Evolutionary conservation across 2,329 filamentous ascomycete species (phyloP).

Genomic region (Stagonosporopsis rhizophila): DNA sequence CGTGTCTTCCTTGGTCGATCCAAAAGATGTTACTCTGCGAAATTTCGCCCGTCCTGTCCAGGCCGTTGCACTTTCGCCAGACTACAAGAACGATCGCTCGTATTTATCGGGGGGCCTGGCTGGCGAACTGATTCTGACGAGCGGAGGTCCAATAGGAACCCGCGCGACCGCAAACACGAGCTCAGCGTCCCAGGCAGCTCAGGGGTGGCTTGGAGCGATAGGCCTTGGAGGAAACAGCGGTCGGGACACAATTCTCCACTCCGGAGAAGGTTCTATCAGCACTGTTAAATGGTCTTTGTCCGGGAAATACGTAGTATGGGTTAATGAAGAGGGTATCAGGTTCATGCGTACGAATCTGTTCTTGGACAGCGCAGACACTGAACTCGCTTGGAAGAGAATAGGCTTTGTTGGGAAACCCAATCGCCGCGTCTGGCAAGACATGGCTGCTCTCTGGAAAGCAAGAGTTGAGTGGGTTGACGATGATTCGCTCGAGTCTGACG

Average conservation of each 20-base stretch:
- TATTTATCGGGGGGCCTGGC: conserved; percentile 92
- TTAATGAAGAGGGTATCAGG: conserved; percentile 96
- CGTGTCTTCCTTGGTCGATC: conserved; percentile 83
- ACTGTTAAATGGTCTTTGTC: conserved; percentile 94
- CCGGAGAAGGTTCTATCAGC: conserved; percentile 88
- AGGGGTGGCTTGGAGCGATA: conserved; percentile 90
- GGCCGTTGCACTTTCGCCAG: conserved; percentile 90
- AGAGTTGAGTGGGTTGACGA: conserved; percentile 94
- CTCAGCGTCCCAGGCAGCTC: conserved; percentile 81
- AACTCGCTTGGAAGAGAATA: conserved; percentile 92
- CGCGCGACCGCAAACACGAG: conserved; percentile 87
- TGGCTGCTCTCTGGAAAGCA: conserved; percentile 95
- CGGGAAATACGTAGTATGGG: conserved; percentile 91
- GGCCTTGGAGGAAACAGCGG: conserved; percentile 79
- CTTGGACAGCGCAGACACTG: conserved; percentile 75
- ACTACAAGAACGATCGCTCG: conserved; percentile 86
- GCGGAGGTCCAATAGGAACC: conserved; percentile 78
- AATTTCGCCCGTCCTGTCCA: conserved; percentile 95
- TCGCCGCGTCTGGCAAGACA: conserved; percentile 88
- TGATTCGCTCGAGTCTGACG: conserved; percentile 75
- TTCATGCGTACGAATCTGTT: conserved; percentile 92
- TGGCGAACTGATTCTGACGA: conserved; percentile 85
- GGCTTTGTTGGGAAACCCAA: conserved; percentile 90
- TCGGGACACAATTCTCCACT: conserved; percentile 86
- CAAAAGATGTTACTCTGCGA: conserved; percentile 87